Conservation (phyloP, 108 stramenopile species). For the Seminavis robusta region DNA sequence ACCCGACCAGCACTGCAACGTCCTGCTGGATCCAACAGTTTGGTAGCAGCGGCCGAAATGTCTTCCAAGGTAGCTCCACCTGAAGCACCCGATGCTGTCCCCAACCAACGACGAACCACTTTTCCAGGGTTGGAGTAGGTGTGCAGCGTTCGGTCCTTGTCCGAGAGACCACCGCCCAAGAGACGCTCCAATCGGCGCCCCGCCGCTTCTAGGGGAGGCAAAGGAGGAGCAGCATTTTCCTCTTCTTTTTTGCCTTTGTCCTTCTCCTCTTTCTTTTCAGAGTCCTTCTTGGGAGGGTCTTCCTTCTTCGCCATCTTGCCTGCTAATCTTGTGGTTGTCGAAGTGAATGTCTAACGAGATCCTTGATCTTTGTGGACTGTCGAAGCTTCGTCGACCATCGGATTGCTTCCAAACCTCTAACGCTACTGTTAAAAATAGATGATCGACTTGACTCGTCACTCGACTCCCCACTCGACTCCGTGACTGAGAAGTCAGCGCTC, state of each 20-base stretch:
- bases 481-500: too few species aligned
- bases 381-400: too few species aligned
- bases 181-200: constrained; percentile 71
- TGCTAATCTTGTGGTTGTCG: neutral
- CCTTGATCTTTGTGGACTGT: neutral
- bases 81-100: constrained; percentile 66
- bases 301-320: neutral
- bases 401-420: too few species aligned
- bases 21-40: constrained; percentile 51
- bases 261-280: neutral
- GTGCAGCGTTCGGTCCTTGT: constrained; percentile 25
- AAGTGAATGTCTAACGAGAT: neutral
- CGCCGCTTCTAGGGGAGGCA: constrained; percentile 67
- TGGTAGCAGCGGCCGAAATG: constrained; percentile 43
- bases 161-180: constrained; percentile 46
- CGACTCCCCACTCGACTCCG: too few species aligned
- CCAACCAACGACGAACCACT: constrained; percentile 81
- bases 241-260: constrained; percentile 1
- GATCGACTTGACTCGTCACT: too few species aligned
- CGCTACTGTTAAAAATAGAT: too few species aligned
- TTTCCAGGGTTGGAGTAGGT: constrained; percentile 58
- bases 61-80: constrained; percentile 42
- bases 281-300: neutral
- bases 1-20: constrained; percentile 38
- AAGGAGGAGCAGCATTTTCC: neutral